Evolutionary conservation across 352 stramenopile species (phyloP), one percentile per base, ranked within the genome.

Genomic region (Pythium apleroticum): DNA sequence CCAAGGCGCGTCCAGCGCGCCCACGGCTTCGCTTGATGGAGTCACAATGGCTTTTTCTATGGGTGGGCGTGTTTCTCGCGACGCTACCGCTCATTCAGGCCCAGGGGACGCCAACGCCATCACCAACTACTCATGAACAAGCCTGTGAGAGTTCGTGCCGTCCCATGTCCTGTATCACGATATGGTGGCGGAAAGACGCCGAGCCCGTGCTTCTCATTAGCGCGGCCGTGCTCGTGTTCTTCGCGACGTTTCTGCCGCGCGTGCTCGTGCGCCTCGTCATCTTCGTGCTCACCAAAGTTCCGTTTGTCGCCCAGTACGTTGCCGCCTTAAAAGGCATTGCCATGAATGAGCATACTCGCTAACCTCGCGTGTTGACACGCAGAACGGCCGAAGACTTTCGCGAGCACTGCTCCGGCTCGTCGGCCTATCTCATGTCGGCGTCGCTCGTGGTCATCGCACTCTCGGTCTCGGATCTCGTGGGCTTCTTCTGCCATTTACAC

Each of bases 341-440:
- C 24, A 10, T 53, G 8, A 30, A 6, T 28, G 24, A 15, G 7
- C 5, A 10, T 3, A 20, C 9, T 17, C 45, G 19, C 45, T 52
- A 52, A 52, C 22, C 8, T 6, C 20, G 15, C 39, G 39, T 24
- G 17, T 24, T 9, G 24, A 28, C 25, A 14, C 46, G 4, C 59
- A 96, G 87, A 62, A 80, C 89, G 22, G 84, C 85, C 11, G 83
- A 93, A 49, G 88, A 96, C 68, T 96, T 93, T 50, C 81, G 83
- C 11, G 77, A 77, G 60, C 86, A 84, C 8, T 95, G 86, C 74
- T 84, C 80, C 39, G 75, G 75, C 48, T 91, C 86, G 17, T 91
- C 86, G n/a, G 82, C 88, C 48, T 92, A 95, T 48, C 67, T 96
- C 43, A 92, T 96, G 66, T 93, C 84, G 41, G 86, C 79, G 48